Evolutionary conservation across 2,329 filamentous ascomycete genomes (phyloP).

Genomic region (Zymoseptoria brevis): DNA sequence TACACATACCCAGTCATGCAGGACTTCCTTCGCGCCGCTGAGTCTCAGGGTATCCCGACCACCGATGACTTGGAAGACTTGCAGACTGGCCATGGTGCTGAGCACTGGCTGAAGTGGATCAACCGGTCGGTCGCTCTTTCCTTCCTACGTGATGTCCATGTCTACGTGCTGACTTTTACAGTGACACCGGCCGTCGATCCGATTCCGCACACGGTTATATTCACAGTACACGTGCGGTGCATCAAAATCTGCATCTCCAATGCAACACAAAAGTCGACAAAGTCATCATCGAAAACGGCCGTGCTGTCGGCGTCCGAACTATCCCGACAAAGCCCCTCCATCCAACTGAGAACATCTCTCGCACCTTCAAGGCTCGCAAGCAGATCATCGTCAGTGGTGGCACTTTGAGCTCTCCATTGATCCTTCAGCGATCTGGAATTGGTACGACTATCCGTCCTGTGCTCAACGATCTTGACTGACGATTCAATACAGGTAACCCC

Average conservation of each 20-base stretch:
- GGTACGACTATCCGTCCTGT: slow-evolving; percentile 25
- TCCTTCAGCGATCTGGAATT: slow-evolving; percentile 68
- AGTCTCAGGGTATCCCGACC: slow-evolving; percentile 65
- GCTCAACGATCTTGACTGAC: not conserved
- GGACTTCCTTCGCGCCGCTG: slow-evolving; percentile 57
- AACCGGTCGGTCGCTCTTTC: slow-evolving; percentile 42
- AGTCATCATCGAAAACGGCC: slow-evolving; percentile 63
- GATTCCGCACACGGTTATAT: slow-evolving; percentile 73
- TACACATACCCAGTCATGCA: slow-evolving; percentile 70
- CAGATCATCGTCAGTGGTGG: slow-evolving; percentile 67
- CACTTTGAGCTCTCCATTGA: slow-evolving; percentile 64
- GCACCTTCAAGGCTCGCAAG: slow-evolving; percentile 60
- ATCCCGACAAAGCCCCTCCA: slow-evolving; percentile 62
- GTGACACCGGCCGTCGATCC: slow-evolving; percentile 58
- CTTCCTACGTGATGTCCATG: not conserved
- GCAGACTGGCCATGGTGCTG: slow-evolving; percentile 58
- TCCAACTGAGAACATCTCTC: slow-evolving; percentile 44
- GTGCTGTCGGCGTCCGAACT: slow-evolving; percentile 63
- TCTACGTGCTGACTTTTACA: slow-evolving; percentile 5
- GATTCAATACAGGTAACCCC: slow-evolving; percentile 44
- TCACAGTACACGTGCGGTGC: slow-evolving; percentile 63
- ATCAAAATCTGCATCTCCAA: slow-evolving; percentile 63
- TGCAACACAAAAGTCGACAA: slow-evolving; percentile 73
- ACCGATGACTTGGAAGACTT: slow-evolving; percentile 71
- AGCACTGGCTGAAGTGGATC: slow-evolving; percentile 84